Base-by-base conservation (phyloP, 768 basidiomycete genomes). In the Ramaria sp. region DNA sequence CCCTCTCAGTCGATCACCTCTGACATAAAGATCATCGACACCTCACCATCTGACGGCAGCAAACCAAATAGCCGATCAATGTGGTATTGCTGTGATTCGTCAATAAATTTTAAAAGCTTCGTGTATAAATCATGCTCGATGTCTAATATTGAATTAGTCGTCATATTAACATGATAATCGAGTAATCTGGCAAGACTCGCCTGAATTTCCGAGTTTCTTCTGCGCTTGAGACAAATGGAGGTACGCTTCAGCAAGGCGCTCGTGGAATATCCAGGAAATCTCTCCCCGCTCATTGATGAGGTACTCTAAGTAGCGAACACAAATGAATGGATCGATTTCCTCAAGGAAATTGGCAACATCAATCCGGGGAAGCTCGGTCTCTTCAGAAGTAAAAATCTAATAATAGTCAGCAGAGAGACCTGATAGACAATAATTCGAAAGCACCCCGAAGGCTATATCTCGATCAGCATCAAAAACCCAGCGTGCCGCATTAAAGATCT, bases 381-480 rank as follows among this genome's bases (percentile, higher is more conserved):
- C 93, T 62, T 97, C 95, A 0, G 94, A 92, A 2, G 85, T 91
- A 64, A 98, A 99, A 39, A 99, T 90, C 92, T 96, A 60, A 1
- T 10, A 12, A 48, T 44, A 22, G 51, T 37, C 20, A 39, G 36
- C 9, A 1, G 32, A 34, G 32, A 28, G 9, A 36, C 51, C 30
- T 50, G 8, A 20, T 47, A 9, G 45, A 2, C 28, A 47, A 27
- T 16, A 47, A 5, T 3, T 37, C 56, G 8, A 0, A 20, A 52
- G 65, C 59, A 83, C 94, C 71, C 92, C 76, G 57, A 97, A 83
- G 1, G 78, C 93, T 68, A 85, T 82, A 22, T 80, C 73, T 0
- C 73, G 70, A 61, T 94, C 79, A 18, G 77, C 72, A 27, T 87
- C 78, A 59, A 97, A 86, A 3, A 94, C 75, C 95, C 96, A 98